Base-by-base conservation (phyloP, 495 filamentous ascomycete species). In the Trichoderma virens region DNA sequence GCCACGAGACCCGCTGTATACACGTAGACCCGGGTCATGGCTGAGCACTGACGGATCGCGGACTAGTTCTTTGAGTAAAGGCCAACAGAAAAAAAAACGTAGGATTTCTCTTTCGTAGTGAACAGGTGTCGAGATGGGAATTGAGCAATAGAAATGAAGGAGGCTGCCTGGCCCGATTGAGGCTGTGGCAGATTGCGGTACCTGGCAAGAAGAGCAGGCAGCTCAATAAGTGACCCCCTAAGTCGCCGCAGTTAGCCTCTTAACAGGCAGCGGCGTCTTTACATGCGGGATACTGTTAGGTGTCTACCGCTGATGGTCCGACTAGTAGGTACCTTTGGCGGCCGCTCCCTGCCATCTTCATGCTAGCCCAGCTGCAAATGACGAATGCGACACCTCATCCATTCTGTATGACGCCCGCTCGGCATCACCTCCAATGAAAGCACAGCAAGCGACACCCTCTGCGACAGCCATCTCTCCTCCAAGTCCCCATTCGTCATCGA, bases 11-110 rank as follows among this genome's bases (percentile, higher is more conserved):
- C 63, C 7, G 32, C 35, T 11, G 32, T 34, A 45, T 65, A 65
- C 5, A 65, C 54, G 43, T 39, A 30, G 30, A 65, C 20, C 56
- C 63, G 63, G 13, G 63, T 60, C 63, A 65, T 65, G n/a, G 34
- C 34, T 64, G 59, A 39, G 59, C 59, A 39, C 28, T 30, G 8
- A 32, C 4, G 28, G 8, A 34, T 60, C 11, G 32, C 27, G 1
- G 25, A 9, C 25, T 6, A 3, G 0, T 31, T 31, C 11, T 13
- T 32, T 8, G 23, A n/a, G 27, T 35, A 13, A 34, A n/a, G 14
- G 27, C 56, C 28, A 60, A 60, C 13, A 60, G 45, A 54, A 6
- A 9, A 54, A 27, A 7, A 20, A 4, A 27, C 45, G n/a, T 27
- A 54, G 45, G n/a, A n/a, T n/a, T n/a, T n/a, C n/a, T n/a, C n/a